Percentiles rank a stretch among this genome's conserved stretches.
These are phyloP conservation scores for Calonectria pauciramosa DNA, from an alignment of 2,329 filamentous ascomycete species.

Conservation along the genomic window DNA sequence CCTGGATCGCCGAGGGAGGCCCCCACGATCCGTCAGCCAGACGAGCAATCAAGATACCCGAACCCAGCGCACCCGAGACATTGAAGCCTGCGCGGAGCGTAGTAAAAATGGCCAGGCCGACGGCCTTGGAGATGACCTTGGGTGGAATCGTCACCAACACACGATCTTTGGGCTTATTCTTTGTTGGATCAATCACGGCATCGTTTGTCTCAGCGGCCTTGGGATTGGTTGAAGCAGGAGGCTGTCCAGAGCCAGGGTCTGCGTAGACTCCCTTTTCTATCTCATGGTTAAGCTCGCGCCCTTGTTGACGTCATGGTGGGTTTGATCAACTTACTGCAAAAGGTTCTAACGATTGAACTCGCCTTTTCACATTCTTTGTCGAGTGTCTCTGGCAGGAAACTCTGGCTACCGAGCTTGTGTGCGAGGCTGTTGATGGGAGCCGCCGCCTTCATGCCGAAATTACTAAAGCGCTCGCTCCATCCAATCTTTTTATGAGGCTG, in stretches of 20 bases:
- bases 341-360: slow-evolving; percentile 84
- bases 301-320: rapidly evolving
- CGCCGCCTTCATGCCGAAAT: slow-evolving; percentile 63
- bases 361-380: slow-evolving; percentile 95
- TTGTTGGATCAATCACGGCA: slow-evolving; percentile 48
- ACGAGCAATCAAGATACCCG: slow-evolving; percentile 74
- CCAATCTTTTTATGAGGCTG: slow-evolving; percentile 41
- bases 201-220: slow-evolving; percentile 46
- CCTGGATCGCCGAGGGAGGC: slow-evolving; percentile 84
- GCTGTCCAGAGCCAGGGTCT: slow-evolving; percentile 47
- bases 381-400: slow-evolving; percentile 87
- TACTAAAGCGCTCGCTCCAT: slow-evolving; percentile 50
- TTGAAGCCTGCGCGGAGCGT: slow-evolving; percentile 77
- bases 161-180: slow-evolving; percentile 58
- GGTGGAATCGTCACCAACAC: slow-evolving; percentile 68
- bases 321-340: slow-evolving; percentile 77
- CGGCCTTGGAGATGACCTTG: slow-evolving; percentile 74
- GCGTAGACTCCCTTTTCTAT: slow-evolving; percentile 68
- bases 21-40: slow-evolving; percentile 79
- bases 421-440: slow-evolving; percentile 84
- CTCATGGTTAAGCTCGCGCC: neutral
- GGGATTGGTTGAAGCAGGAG: slow-evolving; percentile 50
- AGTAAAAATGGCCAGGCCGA: slow-evolving; percentile 80
- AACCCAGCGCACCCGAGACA: slow-evolving; percentile 76
- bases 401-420: slow-evolving; percentile 85